Percentiles rank a stretch among this genome's conserved stretches.
phyloP scores from a whole-genome alignment of 345 rosid species.

The Populus simonii region DNA sequence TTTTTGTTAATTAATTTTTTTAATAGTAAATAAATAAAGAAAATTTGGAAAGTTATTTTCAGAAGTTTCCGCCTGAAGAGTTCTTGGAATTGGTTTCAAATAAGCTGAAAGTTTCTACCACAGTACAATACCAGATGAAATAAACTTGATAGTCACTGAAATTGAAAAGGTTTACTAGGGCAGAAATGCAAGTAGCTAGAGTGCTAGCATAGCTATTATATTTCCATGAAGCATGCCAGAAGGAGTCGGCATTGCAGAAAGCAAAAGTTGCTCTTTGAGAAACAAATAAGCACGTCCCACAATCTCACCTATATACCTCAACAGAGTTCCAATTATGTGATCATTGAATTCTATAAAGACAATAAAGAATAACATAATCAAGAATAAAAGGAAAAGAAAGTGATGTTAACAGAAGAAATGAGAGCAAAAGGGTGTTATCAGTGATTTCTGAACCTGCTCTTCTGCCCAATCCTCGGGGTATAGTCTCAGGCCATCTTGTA shows the following conservation, averaged over 20 bases:
- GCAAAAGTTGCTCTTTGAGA: conserved; percentile 80
- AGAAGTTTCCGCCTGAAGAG: no score
- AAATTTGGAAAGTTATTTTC: no score
- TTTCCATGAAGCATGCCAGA: conserved; percentile 79
- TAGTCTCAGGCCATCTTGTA: conserved; percentile 81
- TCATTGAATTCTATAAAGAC: not conserved
- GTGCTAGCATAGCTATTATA: conserved; percentile 49
- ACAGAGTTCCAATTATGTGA: not conserved
- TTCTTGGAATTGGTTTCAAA: no score
- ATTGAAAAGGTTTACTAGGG: not conserved
- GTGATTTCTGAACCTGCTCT: conserved; percentile 30
- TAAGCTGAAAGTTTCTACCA: no score
- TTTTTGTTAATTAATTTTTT: no score
- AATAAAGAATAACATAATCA: no score
- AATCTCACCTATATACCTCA: conserved; percentile 51
- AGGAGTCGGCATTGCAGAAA: conserved; percentile 50
- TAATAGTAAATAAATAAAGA: no score
- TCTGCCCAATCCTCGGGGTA: conserved; percentile 65
- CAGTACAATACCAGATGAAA: not conserved
- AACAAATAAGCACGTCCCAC: conserved; percentile 76
- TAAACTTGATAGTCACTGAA: not conserved
- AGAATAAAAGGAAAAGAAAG: not conserved
- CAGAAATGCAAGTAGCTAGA: not conserved
- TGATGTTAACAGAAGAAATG: not conserved
- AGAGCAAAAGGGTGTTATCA: not conserved